Evolutionary conservation across 2,329 filamentous ascomycete species (phyloP), one percentile per base, ranked within the genome.

Genomic region (Paramyrothecium sp.): DNA sequence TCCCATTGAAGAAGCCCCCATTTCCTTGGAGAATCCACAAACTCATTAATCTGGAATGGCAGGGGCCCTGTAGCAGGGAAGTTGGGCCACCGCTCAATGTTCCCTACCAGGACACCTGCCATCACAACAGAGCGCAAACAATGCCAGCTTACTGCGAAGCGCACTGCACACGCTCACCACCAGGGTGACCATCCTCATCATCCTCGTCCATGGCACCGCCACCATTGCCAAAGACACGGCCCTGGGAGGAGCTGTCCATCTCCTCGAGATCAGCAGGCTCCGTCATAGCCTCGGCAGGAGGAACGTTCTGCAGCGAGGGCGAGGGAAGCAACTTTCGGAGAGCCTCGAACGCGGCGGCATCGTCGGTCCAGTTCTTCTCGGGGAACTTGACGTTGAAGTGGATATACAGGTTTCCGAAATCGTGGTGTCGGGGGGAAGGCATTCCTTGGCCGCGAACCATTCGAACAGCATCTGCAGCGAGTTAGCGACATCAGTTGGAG

Each of bases 341-440:
- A 13, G 88, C 81, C 57, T 91, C 86, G 66, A 96, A 90, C 61
- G 91, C 89, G 57, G 86, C 81, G 17, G 87, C 79, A 54, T 89
- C 81, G 41, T 84, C 72, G 41, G 85, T 84, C 83, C 86, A 89
- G 71, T 85, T 81, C 79, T 88, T 89, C 70, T 91, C 89, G 52
- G 95, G 95, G 84, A 99, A 98, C 79, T 96, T 97, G 78, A 99
- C 92, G 69, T 91, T 89, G 80, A 99, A 99, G 73, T 96, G 92
- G 70, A 99, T 92, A 81, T 95, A 99, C 67, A 99, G 82, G 79
- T 99, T 97, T 69, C 95, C 95, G 71, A 85, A 88, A 76, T 98
- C 91, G 81, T 99, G 95, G 76, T 98, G 95, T 67, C 95, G 88
- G 76, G 87, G 90, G 3, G 95, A 96, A 47, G 95, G 95, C 95